Conservation (phyloP, 1,284 basidiomycete species). For the Irpex rosettiformis region DNA sequence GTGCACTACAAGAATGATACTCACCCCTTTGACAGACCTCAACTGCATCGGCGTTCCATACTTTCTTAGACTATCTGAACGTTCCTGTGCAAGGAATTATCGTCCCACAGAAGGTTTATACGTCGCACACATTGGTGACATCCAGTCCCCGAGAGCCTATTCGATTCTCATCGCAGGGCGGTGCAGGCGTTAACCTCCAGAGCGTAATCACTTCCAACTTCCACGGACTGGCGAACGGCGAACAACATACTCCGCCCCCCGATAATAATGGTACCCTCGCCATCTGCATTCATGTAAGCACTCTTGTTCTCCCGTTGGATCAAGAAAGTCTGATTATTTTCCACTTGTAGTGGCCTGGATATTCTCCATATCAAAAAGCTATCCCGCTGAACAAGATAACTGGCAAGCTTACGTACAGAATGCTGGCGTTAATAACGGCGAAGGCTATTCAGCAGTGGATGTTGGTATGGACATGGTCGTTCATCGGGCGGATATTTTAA, state of each 20-base stretch:
- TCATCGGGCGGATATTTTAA: not conserved
- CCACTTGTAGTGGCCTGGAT: not conserved
- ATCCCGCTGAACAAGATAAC: not conserved
- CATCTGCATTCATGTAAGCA: not conserved
- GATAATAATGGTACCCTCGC: not conserved
- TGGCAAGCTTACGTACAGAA: not conserved
- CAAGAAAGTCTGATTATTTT: not conserved
- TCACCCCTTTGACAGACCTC: not conserved
- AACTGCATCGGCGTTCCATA: not conserved
- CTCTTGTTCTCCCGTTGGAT: not conserved
- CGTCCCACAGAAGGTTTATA: constrained; percentile 4
- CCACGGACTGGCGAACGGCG: not conserved
- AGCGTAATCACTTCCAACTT: not conserved
- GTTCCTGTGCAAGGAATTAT: not conserved
- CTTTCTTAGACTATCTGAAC: constrained; percentile 5
- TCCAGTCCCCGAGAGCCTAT: not conserved
- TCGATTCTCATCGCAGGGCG: not conserved
- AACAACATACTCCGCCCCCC: not conserved
- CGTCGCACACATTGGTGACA: not conserved
- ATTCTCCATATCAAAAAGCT: not conserved
- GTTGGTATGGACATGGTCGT: not conserved
- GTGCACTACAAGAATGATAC: not conserved
- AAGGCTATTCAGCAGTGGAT: not conserved
- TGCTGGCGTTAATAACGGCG: not conserved
- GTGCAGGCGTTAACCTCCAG: not conserved